Base-by-base conservation (phyloP, 2,329 filamentous ascomycete species). In the Neofusicoccum parvum region DNA sequence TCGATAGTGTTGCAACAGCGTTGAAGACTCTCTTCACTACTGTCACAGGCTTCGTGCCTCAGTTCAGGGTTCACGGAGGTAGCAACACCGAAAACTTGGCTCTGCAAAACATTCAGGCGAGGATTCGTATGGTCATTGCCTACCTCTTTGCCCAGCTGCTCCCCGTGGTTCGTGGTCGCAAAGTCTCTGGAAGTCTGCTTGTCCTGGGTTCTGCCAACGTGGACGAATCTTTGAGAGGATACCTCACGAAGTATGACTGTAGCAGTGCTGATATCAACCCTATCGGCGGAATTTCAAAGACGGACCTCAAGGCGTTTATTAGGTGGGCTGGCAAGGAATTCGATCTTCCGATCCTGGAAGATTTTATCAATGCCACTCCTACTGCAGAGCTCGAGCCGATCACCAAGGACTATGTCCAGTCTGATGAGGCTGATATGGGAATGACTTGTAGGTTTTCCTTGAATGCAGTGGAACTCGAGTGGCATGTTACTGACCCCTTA, bases 241-340 rank as follows among this genome's bases (percentile, higher is more conserved):
- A 91, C 74, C 79, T 90, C 23, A 92, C 89, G n/a, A 91, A 92
- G 76, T 91, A 91, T 72, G 89, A 91, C 73, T 86, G 84, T 71
- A 77, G 72, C 7, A 78, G 75, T n/a, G 81, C 81, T 15, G 80
- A 82, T 70, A 79, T 79, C 68, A 79, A 90, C 70, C 88, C 88
- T 3, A 88, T 90, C 59, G 88, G 82, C 27, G 77, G 77, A 11
- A 86, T 88, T 65, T 83, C 80, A 65, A 92, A 92, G 75, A 86
- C 82, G 1, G 90, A 93, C 70, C 79, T 92, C 1, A 91, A 90
- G 74, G 78, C 83, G 10, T 92, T 94, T 78, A 90, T 92, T 66
- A 79, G 78, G n/a, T 92, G 86, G 83, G 73, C 75, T 0, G 49
- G 67, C 1, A 68, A 49, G 0, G 68, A 83, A 41, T 92, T 90